These are phyloP conservation scores for Boechera stricta DNA, from an alignment of 345 rosid genomes.

Conservation along the genomic window DNA sequence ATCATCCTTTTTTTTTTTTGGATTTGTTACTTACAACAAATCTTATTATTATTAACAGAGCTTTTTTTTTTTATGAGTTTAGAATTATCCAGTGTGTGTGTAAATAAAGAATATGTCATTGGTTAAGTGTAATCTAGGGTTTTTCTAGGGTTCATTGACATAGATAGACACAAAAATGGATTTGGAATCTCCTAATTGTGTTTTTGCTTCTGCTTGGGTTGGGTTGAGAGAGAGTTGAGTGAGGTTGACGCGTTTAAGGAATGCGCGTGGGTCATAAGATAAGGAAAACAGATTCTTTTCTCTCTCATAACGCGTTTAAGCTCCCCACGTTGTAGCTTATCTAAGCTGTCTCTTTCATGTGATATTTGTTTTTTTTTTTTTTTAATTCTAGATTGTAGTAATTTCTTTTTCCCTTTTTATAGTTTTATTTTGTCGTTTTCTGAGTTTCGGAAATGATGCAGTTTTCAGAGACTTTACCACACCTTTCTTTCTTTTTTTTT, in stretches of 20 bases:
- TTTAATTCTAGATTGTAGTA: neutral
- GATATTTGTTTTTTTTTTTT: slow-evolving; percentile 19
- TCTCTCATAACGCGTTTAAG: neutral
- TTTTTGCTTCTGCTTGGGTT: neutral
- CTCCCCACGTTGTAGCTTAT: slow-evolving; percentile 47
- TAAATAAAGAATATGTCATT: slow-evolving; percentile 17
- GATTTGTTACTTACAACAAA: slow-evolving; percentile 19
- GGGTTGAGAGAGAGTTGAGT: neutral
- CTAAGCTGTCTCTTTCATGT: slow-evolving; percentile 50
- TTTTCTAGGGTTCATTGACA: slow-evolving; percentile 34
- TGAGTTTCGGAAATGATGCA: slow-evolving; percentile 45
- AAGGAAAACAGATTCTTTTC: slow-evolving; percentile 17
- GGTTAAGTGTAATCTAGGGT: slow-evolving; percentile 12
- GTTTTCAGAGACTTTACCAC: slow-evolving; percentile 31
- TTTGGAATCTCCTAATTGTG: slow-evolving; percentile 1
- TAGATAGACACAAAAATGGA: slow-evolving; percentile 12
- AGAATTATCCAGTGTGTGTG: slow-evolving; percentile 13
- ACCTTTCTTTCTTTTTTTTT: neutral
- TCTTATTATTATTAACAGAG: slow-evolving; percentile 3
- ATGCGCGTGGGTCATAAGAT: slow-evolving; percentile 38
- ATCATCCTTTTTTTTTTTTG: slow-evolving; percentile 30
- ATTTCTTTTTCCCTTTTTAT: neutral
- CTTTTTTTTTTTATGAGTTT: neutral
- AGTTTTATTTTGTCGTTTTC: slow-evolving; percentile 36
- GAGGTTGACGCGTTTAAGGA: slow-evolving; percentile 20